Evolutionary conservation across 768 basidiomycete species (phyloP).

Genomic region (Kwoniella europaea): DNA sequence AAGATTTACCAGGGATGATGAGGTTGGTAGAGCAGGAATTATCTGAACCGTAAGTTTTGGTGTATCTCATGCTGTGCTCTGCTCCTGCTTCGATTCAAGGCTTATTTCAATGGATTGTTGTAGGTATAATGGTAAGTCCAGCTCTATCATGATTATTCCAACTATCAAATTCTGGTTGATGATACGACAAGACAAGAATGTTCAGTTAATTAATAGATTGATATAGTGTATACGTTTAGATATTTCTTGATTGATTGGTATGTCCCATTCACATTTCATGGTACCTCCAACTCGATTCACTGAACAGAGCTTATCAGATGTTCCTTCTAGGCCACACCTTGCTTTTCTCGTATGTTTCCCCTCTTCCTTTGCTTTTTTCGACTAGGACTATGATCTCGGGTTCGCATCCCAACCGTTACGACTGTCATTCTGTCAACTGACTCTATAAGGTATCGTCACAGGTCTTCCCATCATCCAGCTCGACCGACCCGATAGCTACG

Average conservation of each 20-base stretch:
- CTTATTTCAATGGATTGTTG: not conserved
- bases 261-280: too few relatives aligned
- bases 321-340: constrained; percentile 76
- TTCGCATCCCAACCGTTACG: too few relatives aligned
- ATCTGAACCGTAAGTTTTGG: constrained; percentile 94
- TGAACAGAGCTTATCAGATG: not conserved
- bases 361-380: too few relatives aligned
- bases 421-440: too few relatives aligned
- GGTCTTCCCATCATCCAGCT: constrained; percentile 67
- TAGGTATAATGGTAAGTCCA: constrained; percentile 51
- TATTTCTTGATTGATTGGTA: constrained; percentile 97
- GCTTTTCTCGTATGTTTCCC: constrained; percentile 70
- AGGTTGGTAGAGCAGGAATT: constrained; percentile 86
- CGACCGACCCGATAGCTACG: constrained; percentile 74
- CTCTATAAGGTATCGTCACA: too few relatives aligned
- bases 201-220: too few relatives aligned
- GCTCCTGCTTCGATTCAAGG: too few relatives aligned
- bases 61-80: too few relatives aligned
- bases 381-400: too few relatives aligned
- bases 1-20: constrained; percentile 72
- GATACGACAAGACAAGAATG: too few relatives aligned
- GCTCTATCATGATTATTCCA: too few relatives aligned
- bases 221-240: constrained; percentile 85
- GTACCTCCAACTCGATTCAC: not conserved
- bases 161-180: too few relatives aligned